Evolutionary conservation across 1,139 yeast species (phyloP).

Genomic region (Nakaseomyces uthaithaninus): DNA sequence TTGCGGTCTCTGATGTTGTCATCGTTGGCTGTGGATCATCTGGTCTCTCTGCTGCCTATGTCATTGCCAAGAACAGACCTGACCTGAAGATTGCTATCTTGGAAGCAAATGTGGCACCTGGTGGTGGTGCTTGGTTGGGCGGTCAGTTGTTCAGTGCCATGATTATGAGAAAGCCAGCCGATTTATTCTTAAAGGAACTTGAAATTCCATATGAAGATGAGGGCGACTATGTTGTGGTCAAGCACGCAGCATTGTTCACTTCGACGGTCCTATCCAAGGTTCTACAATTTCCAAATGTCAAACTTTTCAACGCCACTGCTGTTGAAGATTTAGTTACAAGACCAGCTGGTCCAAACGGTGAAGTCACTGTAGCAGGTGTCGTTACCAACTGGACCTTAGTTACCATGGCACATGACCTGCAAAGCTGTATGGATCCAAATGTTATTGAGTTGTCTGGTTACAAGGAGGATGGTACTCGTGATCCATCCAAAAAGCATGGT

Average conservation of each 20-base stretch:
- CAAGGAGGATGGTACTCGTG: constrained; percentile 30
- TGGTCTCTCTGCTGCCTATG: constrained; percentile 68
- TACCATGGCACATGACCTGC: constrained; percentile 66
- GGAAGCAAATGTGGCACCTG: constrained; percentile 69
- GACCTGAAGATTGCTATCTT: constrained; percentile 68
- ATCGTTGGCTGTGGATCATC: constrained; percentile 77
- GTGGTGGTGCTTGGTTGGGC: constrained; percentile 77
- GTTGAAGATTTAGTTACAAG: constrained; percentile 76
- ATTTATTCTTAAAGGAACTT: constrained; percentile 55
- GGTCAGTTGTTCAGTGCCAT: constrained; percentile 76
- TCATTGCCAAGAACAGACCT: constrained; percentile 65
- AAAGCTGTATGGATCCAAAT: constrained; percentile 80
- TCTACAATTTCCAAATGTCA: constrained; percentile 62
- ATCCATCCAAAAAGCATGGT: constrained; percentile 42
- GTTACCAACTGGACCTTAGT: constrained; percentile 81
- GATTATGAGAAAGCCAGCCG: constrained; percentile 75
- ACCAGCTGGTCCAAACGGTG: constrained; percentile 46
- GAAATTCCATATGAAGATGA: constrained; percentile 67
- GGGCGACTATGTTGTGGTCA: constrained; percentile 72
- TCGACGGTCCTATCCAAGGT: constrained; percentile 66
- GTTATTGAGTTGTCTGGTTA: constrained; percentile 43
- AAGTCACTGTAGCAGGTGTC: constrained; percentile 65
- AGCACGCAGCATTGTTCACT: constrained; percentile 73
- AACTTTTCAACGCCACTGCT: constrained; percentile 72
- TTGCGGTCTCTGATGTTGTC: constrained; percentile 67